Conservation (phyloP, 2,329 filamentous ascomycete genomes). For the Chalara sp. region DNA sequence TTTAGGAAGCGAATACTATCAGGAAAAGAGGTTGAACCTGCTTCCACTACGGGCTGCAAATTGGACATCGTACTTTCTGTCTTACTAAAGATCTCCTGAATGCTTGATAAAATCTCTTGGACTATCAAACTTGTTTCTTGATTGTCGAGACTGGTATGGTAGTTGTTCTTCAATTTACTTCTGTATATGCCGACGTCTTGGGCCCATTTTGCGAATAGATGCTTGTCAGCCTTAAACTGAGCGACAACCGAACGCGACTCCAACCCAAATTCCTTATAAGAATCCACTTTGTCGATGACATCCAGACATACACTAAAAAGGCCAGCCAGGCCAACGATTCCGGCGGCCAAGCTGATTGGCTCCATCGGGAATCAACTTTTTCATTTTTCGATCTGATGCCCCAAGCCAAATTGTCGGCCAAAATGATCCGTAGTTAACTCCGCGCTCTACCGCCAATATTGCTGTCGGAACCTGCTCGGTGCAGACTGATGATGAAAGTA, state of each 20-base stretch:
- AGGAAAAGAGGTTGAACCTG: neutral
- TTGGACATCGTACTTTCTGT: neutral
- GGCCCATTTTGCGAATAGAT: slow-evolving; percentile 1
- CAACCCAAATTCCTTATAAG: slow-evolving; percentile 1
- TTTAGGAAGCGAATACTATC: neutral
- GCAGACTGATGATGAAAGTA: too few relatives aligned
- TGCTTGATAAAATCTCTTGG: neutral
- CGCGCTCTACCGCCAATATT: too few relatives aligned
- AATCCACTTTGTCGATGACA: slow-evolving; percentile 2
- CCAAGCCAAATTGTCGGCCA: too few relatives aligned
- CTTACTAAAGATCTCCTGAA: slow-evolving; percentile 3
- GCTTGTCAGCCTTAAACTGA: slow-evolving; percentile 2
- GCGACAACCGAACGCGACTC: neutral
- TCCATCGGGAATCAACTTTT: neutral
- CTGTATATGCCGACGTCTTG: neutral
- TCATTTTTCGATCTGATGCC: too few relatives aligned
- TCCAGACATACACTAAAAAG: slow-evolving; percentile 2
- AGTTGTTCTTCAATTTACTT: neutral
- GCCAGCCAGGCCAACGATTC: slow-evolving; percentile 1
- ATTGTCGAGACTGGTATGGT: slow-evolving; percentile 1
- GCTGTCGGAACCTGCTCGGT: too few relatives aligned
- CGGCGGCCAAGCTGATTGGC: neutral
- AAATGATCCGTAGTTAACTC: too few relatives aligned
- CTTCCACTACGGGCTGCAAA: neutral
- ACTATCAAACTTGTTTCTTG: slow-evolving; percentile 1